Evolutionary conservation across 2,329 filamentous ascomycete species (phyloP).

Genomic region (Colletotrichum echinochloae): DNA sequence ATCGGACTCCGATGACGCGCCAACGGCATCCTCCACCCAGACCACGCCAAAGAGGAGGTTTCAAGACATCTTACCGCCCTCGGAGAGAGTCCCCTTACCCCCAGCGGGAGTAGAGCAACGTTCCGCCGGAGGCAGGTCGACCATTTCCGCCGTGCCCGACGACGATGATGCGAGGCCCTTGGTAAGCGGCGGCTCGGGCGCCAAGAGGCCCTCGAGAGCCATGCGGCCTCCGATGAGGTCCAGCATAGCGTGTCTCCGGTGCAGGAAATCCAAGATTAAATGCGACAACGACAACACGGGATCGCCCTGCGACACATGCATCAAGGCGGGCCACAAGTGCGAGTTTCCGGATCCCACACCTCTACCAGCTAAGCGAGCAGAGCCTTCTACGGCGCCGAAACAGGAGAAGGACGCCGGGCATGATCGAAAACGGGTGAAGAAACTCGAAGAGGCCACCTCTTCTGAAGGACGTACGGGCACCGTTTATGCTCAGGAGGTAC

Average conservation of each 20-base stretch:
- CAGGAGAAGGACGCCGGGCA: constrained; percentile 57
- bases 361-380: constrained; percentile 56
- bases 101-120: constrained; percentile 39
- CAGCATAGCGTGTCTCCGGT: constrained; percentile 82
- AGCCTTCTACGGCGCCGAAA: constrained; percentile 52
- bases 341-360: constrained; percentile 68
- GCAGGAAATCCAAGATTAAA: constrained; percentile 86
- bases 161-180: constrained; percentile 45
- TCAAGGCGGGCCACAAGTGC: constrained; percentile 78
- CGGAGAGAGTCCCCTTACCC: constrained; percentile 45
- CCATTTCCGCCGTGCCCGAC: constrained; percentile 41
- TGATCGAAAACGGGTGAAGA: constrained; percentile 63
- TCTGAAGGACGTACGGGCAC: constrained; percentile 53
- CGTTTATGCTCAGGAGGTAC: constrained; percentile 66
- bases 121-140: constrained; percentile 40
- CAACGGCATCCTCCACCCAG: constrained; percentile 47
- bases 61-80: constrained; percentile 50
- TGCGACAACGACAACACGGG: constrained; percentile 78
- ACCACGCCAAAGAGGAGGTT: constrained; percentile 53
- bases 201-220: constrained; percentile 57
- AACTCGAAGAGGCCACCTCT: constrained; percentile 57
- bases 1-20: constrained; percentile 54
- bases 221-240: constrained; percentile 73
- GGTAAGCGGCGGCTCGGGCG: constrained; percentile 12
- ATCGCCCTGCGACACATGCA: constrained; percentile 76